phyloP scores from a whole-genome alignment of 1,284 basidiomycete species.

The Naganishia albida region DNA sequence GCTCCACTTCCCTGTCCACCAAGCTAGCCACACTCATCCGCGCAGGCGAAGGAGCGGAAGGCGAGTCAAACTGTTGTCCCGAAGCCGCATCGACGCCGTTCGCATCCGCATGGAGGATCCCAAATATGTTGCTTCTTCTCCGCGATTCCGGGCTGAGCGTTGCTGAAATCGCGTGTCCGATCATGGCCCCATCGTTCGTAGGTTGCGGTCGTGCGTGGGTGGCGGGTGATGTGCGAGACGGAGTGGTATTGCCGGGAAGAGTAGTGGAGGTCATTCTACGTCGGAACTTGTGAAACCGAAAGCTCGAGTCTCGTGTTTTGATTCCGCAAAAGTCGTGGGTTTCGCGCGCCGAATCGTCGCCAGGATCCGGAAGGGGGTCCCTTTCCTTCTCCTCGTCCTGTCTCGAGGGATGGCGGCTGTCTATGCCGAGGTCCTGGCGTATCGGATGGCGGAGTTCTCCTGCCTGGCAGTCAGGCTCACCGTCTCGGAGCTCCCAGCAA shows the following conservation, averaged over 20 bases:
- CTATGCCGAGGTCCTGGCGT: too few relatives aligned
- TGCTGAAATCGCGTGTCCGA: background rate
- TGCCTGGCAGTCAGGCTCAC: too few relatives aligned
- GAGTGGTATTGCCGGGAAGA: background rate
- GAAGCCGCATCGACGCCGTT: background rate
- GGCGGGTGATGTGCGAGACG: background rate
- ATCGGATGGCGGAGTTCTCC: too few relatives aligned
- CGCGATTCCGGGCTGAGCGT: constrained; percentile 21
- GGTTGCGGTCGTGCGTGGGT: background rate
- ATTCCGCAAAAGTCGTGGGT: background rate
- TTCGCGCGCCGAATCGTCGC: background rate
- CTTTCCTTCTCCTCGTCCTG: background rate
- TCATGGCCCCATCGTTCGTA: constrained; percentile 15
- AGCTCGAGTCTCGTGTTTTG: background rate
- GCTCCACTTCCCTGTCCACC: background rate
- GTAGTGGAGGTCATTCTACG: constrained; percentile 17
- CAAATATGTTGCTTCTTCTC: constrained; percentile 24
- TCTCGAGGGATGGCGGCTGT: background rate
- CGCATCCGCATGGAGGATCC: constrained; percentile 23
- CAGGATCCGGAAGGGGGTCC: constrained; percentile 14
- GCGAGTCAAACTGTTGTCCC: background rate
- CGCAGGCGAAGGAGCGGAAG: constrained; percentile 1
- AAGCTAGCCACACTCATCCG: constrained; percentile 23
- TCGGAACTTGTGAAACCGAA: background rate
- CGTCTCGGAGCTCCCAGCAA: too few relatives aligned